These are phyloP conservation scores for Pythium monospermum DNA, from an alignment of 352 stramenopile genomes.

Conservation along the genomic window DNA sequence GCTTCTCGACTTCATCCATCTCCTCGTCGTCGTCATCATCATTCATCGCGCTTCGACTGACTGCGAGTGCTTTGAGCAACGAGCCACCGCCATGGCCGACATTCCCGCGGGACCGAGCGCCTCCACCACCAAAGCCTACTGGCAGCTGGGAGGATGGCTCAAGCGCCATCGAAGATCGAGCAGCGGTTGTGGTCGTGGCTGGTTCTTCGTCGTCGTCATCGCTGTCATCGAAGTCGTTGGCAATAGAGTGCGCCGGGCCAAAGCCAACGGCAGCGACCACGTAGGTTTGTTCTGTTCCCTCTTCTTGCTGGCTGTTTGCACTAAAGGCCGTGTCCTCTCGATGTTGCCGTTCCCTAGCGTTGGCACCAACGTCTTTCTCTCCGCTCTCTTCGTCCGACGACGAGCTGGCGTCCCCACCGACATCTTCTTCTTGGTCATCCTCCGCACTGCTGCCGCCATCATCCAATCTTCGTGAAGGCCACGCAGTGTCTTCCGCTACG, in stretches of 20 bases:
- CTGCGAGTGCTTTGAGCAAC: conserved; percentile 20
- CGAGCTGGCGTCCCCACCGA: no score
- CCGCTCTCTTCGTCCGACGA: no score
- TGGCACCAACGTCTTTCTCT: no score
- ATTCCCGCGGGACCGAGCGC: no score
- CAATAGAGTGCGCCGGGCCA: neutral
- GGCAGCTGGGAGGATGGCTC: conserved; percentile 1
- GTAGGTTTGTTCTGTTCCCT: no score
- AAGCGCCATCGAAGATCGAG: neutral
- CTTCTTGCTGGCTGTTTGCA: no score
- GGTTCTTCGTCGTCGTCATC: neutral
- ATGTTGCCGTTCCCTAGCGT: no score
- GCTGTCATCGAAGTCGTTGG: neutral
- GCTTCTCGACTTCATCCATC: conserved; percentile 30
- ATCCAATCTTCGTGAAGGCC: no score
- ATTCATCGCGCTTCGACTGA: conserved; percentile 4
- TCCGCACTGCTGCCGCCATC: no score
- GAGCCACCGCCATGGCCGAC: conserved; percentile 2
- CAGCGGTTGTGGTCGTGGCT: neutral
- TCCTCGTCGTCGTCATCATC: conserved; percentile 22
- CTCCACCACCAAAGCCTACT: conserved; percentile 2
- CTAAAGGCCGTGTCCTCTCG: no score
- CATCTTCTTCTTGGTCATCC: no score
- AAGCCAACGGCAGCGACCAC: no score
- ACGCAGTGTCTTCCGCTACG: neutral